Base-by-base conservation (phyloP, 768 basidiomycete species). In the Amanita subjunquillea region DNA sequence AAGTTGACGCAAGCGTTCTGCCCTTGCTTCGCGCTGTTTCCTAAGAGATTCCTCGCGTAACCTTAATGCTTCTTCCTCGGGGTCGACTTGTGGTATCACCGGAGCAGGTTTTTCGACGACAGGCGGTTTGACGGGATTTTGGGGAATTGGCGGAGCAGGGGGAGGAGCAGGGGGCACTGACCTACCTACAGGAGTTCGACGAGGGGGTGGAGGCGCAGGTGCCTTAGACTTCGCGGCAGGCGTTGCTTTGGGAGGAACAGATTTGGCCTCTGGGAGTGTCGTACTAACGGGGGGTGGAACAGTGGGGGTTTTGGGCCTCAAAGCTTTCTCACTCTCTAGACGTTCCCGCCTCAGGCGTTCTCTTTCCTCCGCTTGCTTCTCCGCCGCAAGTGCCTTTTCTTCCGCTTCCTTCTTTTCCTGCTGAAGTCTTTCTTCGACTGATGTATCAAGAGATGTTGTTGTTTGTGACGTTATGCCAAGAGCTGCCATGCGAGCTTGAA, bases 331-430 rank as follows among this genome's bases (percentile, higher is more conserved):
- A 34, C 73, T 78, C 42, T 87, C 87, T 37, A 98, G 63, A 48
- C 89, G 73, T 58, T 88, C 86, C 57, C 71, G 75, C 42, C 95
- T 75, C 39, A 79, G 64, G 46, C 75, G 74, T 60, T 92, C 90
- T 52, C 93, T 74, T 55, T 88, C 88, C 57, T 86, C 85, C 2
- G 87, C 85, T 59, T 87, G 83, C 56, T 76, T 76, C 65, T 96
- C 93, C 0, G 91, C 93, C 45, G 75, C 70, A 52, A 73, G 77
- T 0, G 79, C 80, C 65, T 88, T 91, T 64, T 91, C 88, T 57
- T 92, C 93, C 0, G 94, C 94, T 63, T 96, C 95, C 62, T 78
- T 83, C 72, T 86, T 88, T 62, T 98, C 95, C 59, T 82, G 75
- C 36, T 79, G 83, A 4, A 98, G 75, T 8, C 94, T 73, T 57